Evolutionary conservation across 257 asterid species (phyloP).

Genomic region (Solanum etuberosum): DNA sequence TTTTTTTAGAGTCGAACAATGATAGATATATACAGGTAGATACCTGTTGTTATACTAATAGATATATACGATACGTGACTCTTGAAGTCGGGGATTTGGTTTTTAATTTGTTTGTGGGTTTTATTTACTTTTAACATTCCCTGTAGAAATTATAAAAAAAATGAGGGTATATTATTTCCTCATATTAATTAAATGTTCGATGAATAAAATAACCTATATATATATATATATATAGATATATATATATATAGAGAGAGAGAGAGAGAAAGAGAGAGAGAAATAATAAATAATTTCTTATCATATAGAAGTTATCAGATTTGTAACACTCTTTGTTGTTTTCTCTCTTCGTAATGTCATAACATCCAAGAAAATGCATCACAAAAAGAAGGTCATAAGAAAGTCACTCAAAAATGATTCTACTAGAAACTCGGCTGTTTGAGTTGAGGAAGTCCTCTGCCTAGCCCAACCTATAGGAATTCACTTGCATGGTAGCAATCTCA

Average conservation of each 20-base stretch:
- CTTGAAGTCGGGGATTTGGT: background rate
- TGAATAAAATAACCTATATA: background rate
- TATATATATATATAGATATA: too few species aligned
- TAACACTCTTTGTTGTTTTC: too few species aligned
- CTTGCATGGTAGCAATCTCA: background rate
- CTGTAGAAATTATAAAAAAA: background rate
- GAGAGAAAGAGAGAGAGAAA: too few species aligned
- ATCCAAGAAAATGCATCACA: too few species aligned
- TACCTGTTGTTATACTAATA: background rate
- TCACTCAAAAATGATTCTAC: background rate
- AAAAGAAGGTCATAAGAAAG: background rate
- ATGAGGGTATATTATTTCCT: background rate
- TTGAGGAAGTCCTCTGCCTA: background rate
- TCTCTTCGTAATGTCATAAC: too few species aligned
- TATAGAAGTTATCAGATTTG: too few species aligned
- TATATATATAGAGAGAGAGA: too few species aligned
- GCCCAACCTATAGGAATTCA: background rate
- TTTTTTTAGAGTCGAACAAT: background rate
- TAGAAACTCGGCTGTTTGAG: background rate
- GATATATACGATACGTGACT: background rate
- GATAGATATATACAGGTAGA: background rate
- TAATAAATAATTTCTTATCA: background rate
- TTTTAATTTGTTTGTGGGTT: background rate
- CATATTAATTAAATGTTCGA: too few species aligned
- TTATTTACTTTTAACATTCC: background rate